Percentiles rank a stretch among this genome's conserved stretches.
These are phyloP conservation scores for Hymenoscyphus occultus DNA, from an alignment of 2,329 filamentous ascomycete genomes.

Conservation along the genomic window DNA sequence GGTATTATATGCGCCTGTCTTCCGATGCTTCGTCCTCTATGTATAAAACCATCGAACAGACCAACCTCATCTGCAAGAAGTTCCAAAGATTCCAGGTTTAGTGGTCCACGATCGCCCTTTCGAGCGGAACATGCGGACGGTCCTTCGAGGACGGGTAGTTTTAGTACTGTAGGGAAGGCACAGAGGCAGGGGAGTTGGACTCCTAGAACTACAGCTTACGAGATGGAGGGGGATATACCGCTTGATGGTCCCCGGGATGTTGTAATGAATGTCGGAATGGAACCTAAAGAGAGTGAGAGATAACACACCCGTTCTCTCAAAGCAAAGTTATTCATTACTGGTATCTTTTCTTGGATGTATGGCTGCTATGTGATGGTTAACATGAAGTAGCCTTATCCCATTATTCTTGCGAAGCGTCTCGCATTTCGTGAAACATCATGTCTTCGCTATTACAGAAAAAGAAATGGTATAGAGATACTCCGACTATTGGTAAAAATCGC, in stretches of 20 bases:
- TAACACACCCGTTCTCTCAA: too few relatives aligned
- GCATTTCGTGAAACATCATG: too few relatives aligned
- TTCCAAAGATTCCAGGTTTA: not conserved
- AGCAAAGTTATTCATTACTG: too few relatives aligned
- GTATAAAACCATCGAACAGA: not conserved
- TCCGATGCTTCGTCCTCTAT: not conserved
- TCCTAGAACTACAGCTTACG: not conserved
- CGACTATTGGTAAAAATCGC: too few relatives aligned
- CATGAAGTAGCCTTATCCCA: too few relatives aligned
- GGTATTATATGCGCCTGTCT: conserved; percentile 5
- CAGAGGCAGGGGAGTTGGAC: not conserved
- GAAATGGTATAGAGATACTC: too few relatives aligned
- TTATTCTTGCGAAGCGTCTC: too few relatives aligned
- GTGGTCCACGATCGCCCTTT: not conserved
- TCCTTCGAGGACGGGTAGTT: not conserved
- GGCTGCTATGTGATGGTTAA: too few relatives aligned
- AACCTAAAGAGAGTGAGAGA: not conserved
- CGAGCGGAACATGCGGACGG: not conserved
- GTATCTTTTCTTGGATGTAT: too few relatives aligned
- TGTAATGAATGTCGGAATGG: not conserved
- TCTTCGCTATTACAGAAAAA: too few relatives aligned
- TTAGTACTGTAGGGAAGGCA: not conserved
- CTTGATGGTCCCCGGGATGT: not conserved
- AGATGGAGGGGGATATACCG: too few relatives aligned
- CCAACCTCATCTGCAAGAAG: not conserved